Conservation (phyloP, 2,329 filamentous ascomycete genomes). For the Stachybotrys echinatus region DNA sequence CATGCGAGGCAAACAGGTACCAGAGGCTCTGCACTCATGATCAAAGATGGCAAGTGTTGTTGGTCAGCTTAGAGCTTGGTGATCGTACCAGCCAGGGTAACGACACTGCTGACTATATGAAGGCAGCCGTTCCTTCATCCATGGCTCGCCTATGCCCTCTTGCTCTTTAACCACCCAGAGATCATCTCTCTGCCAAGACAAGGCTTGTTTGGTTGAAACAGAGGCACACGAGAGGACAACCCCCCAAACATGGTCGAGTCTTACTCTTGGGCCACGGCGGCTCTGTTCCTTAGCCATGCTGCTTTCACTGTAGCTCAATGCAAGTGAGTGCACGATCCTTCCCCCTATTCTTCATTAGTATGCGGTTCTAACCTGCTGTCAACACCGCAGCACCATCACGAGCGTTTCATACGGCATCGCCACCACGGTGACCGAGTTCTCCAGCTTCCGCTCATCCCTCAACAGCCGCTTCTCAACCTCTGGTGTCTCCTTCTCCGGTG, state of each 20-base stretch:
- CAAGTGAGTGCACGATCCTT: neutral
- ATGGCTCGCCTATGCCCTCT: neutral
- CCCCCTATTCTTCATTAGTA: neutral
- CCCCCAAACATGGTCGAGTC: neutral
- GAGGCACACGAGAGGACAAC: neutral
- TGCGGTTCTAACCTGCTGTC: neutral
- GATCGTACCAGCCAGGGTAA: neutral
- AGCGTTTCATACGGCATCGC: neutral
- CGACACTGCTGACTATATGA: neutral
- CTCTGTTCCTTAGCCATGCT: neutral
- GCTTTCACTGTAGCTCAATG: neutral
- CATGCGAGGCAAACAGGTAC: too few species aligned
- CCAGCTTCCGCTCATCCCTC: conserved; percentile 1
- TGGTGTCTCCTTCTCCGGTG: neutral
- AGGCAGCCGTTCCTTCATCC: neutral
- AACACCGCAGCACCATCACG: neutral
- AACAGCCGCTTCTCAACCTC: conserved; percentile 1
- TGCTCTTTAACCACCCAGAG: too few species aligned
- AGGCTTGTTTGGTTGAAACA: too few species aligned
- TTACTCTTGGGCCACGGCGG: neutral
- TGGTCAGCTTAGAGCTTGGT: neutral
- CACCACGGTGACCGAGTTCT: conserved; percentile 1
- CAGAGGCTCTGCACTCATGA: too few species aligned
- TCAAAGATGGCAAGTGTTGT: neutral
- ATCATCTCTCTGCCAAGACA: too few species aligned